These are phyloP conservation scores for Podila horticola DNA, from an alignment of 192 early-diverging fungal species.

Conservation along the genomic window DNA sequence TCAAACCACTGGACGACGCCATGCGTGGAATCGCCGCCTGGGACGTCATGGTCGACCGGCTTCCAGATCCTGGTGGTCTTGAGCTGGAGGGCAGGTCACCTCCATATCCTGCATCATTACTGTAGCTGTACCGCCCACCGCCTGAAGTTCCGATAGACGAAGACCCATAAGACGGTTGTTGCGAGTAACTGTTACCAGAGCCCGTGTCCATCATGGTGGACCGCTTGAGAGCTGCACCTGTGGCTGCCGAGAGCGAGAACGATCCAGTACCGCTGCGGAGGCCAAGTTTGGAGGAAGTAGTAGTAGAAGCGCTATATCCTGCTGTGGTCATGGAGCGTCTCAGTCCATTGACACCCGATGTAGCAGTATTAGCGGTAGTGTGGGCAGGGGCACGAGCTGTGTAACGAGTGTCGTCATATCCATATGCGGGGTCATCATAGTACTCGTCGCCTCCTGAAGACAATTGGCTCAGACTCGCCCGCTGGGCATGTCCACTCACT, in stretches of 20 bases:
- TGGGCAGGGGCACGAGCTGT: neutral
- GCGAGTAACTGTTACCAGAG: neutral
- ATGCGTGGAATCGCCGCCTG: neutral
- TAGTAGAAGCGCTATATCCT: neutral
- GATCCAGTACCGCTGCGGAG: neutral
- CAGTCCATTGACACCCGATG: neutral
- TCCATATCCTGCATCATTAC: neutral
- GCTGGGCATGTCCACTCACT: no score
- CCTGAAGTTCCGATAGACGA: neutral
- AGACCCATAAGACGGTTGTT: neutral
- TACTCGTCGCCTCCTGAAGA: neutral
- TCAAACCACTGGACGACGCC: neutral
- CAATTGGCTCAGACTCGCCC: no score
- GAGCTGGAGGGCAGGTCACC: no score
- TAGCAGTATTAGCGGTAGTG: neutral
- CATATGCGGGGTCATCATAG: neutral
- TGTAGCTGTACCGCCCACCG: neutral
- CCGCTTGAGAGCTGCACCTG: neutral
- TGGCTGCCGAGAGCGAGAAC: neutral
- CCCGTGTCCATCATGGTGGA: neutral
- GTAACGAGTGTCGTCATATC: neutral
- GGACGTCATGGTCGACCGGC: neutral
- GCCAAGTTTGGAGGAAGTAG: neutral
- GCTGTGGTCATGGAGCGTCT: neutral
- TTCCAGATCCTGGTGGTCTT: no score